Conservation (phyloP, 306 rosid genomes). For the Castanea sativa region DNA sequence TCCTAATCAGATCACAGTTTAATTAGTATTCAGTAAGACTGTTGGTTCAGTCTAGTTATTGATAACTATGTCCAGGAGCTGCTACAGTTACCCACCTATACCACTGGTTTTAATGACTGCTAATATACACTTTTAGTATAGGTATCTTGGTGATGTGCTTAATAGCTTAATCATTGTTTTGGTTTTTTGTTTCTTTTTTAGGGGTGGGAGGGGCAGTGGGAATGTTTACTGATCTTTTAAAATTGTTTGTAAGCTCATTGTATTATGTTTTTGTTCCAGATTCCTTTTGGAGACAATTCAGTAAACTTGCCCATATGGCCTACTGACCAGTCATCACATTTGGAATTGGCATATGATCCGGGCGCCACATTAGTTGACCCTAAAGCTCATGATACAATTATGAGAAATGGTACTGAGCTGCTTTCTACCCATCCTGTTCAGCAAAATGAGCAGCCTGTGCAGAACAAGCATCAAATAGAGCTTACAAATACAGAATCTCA, state of each 20-base stretch:
- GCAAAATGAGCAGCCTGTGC: slow-evolving; percentile 35
- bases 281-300: slow-evolving; percentile 51
- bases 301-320: slow-evolving; percentile 44
- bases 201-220: not conserved
- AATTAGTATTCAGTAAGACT: too few relatives aligned
- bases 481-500: slow-evolving; percentile 40
- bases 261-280: slow-evolving; percentile 38
- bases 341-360: slow-evolving; percentile 44
- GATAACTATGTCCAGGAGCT: too few relatives aligned
- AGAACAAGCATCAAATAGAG: slow-evolving; percentile 33
- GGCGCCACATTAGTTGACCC: slow-evolving; percentile 31
- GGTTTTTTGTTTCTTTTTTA: not conserved
- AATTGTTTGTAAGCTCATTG: not conserved
- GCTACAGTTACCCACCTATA: too few relatives aligned
- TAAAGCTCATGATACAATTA: slow-evolving; percentile 24
- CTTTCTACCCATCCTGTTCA: slow-evolving; percentile 32
- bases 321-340: slow-evolving; percentile 43
- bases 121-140: too few relatives aligned
- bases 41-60: too few relatives aligned
- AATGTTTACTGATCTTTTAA: not conserved
- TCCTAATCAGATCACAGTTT: too few relatives aligned
- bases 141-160: not conserved
- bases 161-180: not conserved
- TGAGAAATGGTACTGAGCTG: slow-evolving; percentile 32
- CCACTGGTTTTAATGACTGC: too few relatives aligned